Evolutionary conservation across 306 rosid genomes (phyloP).

Genomic region (Quercus gilva): DNA sequence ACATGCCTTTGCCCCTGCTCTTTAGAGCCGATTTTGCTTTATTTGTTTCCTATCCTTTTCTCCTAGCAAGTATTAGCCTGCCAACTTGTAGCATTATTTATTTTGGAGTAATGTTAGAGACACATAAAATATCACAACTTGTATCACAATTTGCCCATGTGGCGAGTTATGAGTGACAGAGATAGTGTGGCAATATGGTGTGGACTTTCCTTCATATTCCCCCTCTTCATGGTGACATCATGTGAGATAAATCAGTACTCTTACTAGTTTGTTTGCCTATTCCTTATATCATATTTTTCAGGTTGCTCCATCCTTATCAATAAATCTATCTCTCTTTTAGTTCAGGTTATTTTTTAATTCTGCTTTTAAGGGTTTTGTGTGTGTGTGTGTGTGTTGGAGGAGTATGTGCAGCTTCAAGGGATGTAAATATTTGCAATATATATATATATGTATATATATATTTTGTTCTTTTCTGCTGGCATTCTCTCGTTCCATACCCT

Average conservation of each 20-base stretch:
- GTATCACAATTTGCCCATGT: rapidly evolving
- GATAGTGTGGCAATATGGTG: constrained; percentile 43
- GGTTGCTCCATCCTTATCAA: constrained; percentile 30
- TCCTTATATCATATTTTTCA: neutral
- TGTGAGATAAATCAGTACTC: constrained; percentile 59
- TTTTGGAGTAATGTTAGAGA: no score
- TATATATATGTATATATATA: neutral
- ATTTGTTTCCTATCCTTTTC: neutral
- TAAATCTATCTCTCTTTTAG: constrained; percentile 29
- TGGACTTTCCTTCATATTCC: constrained; percentile 68
- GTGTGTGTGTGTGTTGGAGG: no score
- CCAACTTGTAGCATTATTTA: neutral
- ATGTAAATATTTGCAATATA: constrained; percentile 59
- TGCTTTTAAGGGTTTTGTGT: constrained; percentile 77
- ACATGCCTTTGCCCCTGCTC: no score
- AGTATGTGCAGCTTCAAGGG: constrained; percentile 94
- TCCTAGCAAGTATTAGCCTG: neutral
- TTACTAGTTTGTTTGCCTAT: constrained; percentile 21
- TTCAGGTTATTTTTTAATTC: constrained; percentile 96
- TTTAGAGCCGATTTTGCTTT: constrained; percentile 4
- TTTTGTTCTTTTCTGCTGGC: neutral
- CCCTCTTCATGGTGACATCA: constrained; percentile 68
- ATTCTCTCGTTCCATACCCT: neutral
- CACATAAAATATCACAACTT: no score
- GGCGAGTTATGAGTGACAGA: neutral